Conservation (phyloP, 1,284 basidiomycete genomes). For the Exobasidium cylindrosporum region DNA sequence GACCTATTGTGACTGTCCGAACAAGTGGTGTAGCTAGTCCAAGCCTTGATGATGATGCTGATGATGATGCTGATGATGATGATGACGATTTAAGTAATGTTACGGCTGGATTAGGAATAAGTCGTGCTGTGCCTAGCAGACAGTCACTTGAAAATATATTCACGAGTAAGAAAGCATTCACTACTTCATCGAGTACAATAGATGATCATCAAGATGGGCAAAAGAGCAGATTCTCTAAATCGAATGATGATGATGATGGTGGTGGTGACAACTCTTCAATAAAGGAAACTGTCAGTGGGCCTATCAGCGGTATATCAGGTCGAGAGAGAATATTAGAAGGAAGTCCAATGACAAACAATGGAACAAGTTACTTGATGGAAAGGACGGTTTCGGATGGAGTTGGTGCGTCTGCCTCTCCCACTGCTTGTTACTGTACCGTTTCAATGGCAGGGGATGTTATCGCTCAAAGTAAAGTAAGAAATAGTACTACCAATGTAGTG, state of each 20-base stretch:
- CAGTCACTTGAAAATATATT: not conserved
- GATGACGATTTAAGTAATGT: not conserved
- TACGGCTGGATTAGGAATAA: not conserved
- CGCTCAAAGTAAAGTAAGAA: constrained; percentile 29
- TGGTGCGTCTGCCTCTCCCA: not conserved
- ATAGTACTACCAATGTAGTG: not conserved
- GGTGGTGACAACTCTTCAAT: not conserved
- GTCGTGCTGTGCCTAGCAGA: not conserved
- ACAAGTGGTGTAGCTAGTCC: not conserved
- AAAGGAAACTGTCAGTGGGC: not conserved
- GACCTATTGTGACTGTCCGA: not conserved
- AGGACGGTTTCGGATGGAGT: not conserved
- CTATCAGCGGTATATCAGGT: not conserved
- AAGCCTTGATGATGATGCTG: not conserved
- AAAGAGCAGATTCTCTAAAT: not conserved
- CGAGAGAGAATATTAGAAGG: not conserved
- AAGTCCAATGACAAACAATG: not conserved
- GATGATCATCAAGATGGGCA: not conserved
- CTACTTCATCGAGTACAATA: not conserved
- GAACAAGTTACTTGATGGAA: not conserved
- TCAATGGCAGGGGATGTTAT: constrained; percentile 34
- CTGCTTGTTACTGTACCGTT: constrained; percentile 37
- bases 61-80: not conserved
- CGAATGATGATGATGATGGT: not conserved
- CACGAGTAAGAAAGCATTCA: not conserved